Percentiles rank a stretch among this genome's conserved stretches.
These are phyloP conservation scores for Ustilago trichophora DNA, from an alignment of 1,284 basidiomycete genomes.

Conservation along the genomic window DNA sequence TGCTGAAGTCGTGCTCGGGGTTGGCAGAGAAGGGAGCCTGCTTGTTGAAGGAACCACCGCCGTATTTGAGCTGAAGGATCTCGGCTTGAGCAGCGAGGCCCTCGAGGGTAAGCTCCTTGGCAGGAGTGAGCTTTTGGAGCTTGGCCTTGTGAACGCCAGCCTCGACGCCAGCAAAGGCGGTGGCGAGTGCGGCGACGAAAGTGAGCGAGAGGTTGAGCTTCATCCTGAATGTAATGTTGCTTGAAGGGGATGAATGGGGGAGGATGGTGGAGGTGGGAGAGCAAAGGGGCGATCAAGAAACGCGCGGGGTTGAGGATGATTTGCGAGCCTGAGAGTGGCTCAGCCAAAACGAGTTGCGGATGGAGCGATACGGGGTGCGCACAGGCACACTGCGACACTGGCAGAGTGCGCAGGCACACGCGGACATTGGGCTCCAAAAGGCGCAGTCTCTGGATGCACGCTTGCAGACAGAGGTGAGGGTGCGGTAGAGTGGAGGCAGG, in stretches of 20 bases:
- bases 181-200: constrained; percentile 72
- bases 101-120: constrained; percentile 77
- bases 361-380: constrained; percentile 8
- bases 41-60: constrained; percentile 44
- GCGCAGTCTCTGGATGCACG: not conserved
- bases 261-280: constrained; percentile 69
- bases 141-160: constrained; percentile 61
- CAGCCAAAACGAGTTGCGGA: constrained; percentile 15
- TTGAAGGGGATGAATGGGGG: not conserved
- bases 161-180: constrained; percentile 69
- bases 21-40: constrained; percentile 68
- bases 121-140: constrained; percentile 73
- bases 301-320: constrained; percentile 15
- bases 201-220: constrained; percentile 70
- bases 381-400: not conserved
- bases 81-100: constrained; percentile 74
- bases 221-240: constrained; percentile 32
- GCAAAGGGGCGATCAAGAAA: constrained; percentile 68
- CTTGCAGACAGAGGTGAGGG: not conserved
- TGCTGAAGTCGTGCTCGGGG: constrained; percentile 71
- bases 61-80: constrained; percentile 62
- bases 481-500: not conserved
- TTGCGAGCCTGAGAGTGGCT: not conserved
- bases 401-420: not conserved
- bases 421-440: too few relatives aligned